Percentiles rank a stretch among this genome's conserved stretches.
phyloP scores from a whole-genome alignment of 306 rosid genomes.

The Castanea sativa region DNA sequence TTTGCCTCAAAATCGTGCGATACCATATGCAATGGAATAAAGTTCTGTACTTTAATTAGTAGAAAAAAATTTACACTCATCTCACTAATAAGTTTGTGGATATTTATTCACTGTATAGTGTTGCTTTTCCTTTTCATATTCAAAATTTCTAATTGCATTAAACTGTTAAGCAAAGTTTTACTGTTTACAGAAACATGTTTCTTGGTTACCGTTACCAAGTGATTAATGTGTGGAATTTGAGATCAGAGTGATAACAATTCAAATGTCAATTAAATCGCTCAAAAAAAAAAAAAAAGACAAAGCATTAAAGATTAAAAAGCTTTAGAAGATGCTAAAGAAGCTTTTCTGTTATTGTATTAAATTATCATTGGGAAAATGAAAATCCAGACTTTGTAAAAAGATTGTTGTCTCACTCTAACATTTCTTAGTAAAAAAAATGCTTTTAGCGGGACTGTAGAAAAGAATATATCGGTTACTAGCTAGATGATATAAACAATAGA shows the following conservation, averaged over 20 bases:
- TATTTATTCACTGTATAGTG: neutral
- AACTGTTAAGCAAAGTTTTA: neutral
- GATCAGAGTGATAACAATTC: neutral
- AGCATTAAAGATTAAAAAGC: conserved; percentile 11
- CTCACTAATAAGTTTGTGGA: neutral
- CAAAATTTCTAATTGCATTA: neutral
- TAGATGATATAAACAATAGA: neutral
- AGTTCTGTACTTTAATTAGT: conserved; percentile 33
- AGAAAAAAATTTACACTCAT: conserved; percentile 2
- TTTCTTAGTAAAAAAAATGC: conserved; percentile 4
- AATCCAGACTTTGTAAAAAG: neutral
- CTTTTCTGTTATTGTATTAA: conserved; percentile 11
- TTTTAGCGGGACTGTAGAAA: conserved; percentile 24
- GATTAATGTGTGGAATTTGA: neutral
- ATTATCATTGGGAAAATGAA: conserved; percentile 15
- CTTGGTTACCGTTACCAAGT: conserved; percentile 23
- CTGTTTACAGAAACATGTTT: neutral
- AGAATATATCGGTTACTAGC: conserved; percentile 3
- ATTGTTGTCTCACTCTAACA: neutral
- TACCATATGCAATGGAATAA: conserved; percentile 56
- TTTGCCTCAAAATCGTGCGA: conserved; percentile 80
- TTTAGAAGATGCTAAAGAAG: conserved; percentile 5
- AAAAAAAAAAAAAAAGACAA: neutral
- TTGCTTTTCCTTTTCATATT: neutral
- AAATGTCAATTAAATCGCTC: neutral